phyloP scores from a whole-genome alignment of 1,139 yeast species.

The Candida frijolesensis region DNA sequence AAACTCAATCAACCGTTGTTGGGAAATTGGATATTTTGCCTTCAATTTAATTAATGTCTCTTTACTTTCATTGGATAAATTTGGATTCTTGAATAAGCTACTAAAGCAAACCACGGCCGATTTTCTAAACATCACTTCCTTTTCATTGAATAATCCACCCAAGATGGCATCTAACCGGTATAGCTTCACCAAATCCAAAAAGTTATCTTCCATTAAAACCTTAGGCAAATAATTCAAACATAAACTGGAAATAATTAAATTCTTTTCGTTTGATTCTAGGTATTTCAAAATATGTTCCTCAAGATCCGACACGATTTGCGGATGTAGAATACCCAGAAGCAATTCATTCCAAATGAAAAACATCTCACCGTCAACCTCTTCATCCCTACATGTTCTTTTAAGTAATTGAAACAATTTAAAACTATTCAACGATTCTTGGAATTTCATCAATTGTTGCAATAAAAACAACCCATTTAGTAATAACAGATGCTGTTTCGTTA shows the following conservation, averaged over 20 bases:
- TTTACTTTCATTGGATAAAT: slow-evolving; percentile 9
- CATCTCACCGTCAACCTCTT: slow-evolving; percentile 13
- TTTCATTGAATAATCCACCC: slow-evolving; percentile 27
- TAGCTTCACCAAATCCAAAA: slow-evolving; percentile 6
- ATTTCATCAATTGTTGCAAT: slow-evolving; percentile 12
- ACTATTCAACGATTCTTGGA: slow-evolving; percentile 12
- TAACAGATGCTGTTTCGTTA: background rate
- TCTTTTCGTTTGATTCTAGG: slow-evolving; percentile 9
- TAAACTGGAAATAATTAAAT: slow-evolving; percentile 8
- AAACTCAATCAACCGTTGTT: slow-evolving; percentile 16
- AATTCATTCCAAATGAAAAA: slow-evolving; percentile 16
- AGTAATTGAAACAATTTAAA: slow-evolving; percentile 11
- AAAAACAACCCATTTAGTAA: slow-evolving; percentile 13
- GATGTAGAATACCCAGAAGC: slow-evolving; percentile 4
- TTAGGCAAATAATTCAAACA: slow-evolving; percentile 14
- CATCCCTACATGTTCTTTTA: slow-evolving; percentile 7
- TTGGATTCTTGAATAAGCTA: slow-evolving; percentile 27
- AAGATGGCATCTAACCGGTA: slow-evolving; percentile 29
- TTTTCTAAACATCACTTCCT: slow-evolving; percentile 43
- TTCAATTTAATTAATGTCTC: slow-evolving; percentile 13
- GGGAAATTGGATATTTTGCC: slow-evolving; percentile 13
- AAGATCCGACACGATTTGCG: slow-evolving; percentile 3
- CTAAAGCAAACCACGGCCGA: slow-evolving; percentile 46
- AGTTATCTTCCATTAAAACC: slow-evolving; percentile 9
- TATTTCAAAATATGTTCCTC: slow-evolving; percentile 11